These are phyloP conservation scores for Dactylonectria estremocensis DNA, from an alignment of 2,329 filamentous ascomycete species.

Conservation along the genomic window DNA sequence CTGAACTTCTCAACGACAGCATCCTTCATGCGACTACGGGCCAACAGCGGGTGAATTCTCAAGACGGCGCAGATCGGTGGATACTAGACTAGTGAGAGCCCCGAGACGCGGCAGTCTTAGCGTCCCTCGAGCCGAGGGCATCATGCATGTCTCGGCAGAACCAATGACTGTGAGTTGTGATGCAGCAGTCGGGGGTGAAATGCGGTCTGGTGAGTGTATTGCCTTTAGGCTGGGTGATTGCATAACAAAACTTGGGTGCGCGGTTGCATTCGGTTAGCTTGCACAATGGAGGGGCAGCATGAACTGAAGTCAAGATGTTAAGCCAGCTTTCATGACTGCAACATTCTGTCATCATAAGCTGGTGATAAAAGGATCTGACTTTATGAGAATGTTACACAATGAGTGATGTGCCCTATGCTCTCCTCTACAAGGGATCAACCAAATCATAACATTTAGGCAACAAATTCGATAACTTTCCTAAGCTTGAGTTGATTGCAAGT, in stretches of 20 bases:
- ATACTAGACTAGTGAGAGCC: not conserved
- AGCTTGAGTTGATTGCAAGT: not conserved
- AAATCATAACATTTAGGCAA: too few relatives aligned
- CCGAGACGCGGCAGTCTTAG: conserved; percentile 18
- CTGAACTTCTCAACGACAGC: not conserved
- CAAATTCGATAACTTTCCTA: too few relatives aligned
- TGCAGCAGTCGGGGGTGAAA: not conserved
- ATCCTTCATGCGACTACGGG: conserved; percentile 6
- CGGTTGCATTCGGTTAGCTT: too few relatives aligned
- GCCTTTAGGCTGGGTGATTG: not conserved
- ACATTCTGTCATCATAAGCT: too few relatives aligned
- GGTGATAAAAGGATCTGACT: too few relatives aligned
- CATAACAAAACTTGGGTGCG: not conserved
- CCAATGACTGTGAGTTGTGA: not conserved
- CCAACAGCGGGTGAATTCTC: conserved; percentile 5
- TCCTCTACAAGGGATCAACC: too few relatives aligned
- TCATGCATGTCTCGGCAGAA: not conserved
- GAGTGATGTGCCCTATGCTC: too few relatives aligned
- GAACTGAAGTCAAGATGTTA: too few relatives aligned
- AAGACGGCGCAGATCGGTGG: conserved; percentile 11
- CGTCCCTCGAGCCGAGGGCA: conserved; percentile 22
- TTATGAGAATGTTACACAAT: too few relatives aligned
- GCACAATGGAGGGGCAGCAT: too few relatives aligned
- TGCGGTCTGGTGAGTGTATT: not conserved
- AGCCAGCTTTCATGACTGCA: too few relatives aligned